phyloP scores from a whole-genome alignment of 129 eudicot genomes.

The Saposhnikovia divaricata region DNA sequence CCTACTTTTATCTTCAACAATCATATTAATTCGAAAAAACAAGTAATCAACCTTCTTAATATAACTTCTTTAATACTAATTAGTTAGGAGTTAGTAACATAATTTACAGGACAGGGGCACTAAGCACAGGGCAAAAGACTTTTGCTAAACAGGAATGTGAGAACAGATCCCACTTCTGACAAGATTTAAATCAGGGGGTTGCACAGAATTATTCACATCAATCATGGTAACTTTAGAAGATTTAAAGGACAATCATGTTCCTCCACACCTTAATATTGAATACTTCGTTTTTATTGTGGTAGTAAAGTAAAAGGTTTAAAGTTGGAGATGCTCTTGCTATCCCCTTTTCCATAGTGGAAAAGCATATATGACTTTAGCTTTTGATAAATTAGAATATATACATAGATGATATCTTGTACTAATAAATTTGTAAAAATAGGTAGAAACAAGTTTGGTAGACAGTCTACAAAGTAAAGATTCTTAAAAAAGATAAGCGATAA shows the following conservation, averaged over 20 bases:
- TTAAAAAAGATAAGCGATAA: constrained; percentile 23
- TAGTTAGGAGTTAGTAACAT: background rate
- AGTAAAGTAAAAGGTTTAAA: constrained; percentile 15
- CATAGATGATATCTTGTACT: background rate
- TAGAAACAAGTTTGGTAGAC: constrained; percentile 13
- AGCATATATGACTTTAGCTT: constrained; percentile 13
- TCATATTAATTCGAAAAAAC: background rate
- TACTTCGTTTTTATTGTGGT: background rate
- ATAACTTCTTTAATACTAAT: background rate
- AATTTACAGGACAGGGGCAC: constrained; percentile 5
- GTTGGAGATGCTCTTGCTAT: constrained; percentile 17
- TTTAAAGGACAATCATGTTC: constrained; percentile 16
- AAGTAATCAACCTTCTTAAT: background rate
- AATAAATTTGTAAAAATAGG: background rate
- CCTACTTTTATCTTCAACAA: background rate
- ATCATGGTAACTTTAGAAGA: constrained; percentile 22
- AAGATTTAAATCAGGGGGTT: constrained; percentile 2
- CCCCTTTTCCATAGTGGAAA: constrained; percentile 18
- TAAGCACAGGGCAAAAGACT: background rate
- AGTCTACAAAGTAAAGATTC: constrained; percentile 9
- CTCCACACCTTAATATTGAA: constrained; percentile 2
- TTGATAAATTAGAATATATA: background rate
- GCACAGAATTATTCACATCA: constrained; percentile 17
- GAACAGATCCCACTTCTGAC: background rate
- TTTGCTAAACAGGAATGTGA: background rate